These are phyloP conservation scores for Cystobasidiaceae sp. DNA, from an alignment of 1,284 basidiomycete species.

Conservation along the genomic window DNA sequence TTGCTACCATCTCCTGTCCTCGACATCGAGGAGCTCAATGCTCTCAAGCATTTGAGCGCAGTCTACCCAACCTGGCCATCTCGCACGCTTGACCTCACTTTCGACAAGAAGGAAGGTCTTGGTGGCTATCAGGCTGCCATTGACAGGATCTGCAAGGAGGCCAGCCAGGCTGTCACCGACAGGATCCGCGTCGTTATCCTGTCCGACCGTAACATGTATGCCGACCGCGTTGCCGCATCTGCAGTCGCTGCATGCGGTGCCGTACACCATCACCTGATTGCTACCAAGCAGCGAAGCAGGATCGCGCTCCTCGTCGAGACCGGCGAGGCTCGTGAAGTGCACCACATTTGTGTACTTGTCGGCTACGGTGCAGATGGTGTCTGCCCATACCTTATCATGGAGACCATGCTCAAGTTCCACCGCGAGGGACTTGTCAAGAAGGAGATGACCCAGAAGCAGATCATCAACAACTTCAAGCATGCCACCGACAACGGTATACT, in stretches of 20 bases:
- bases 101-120: slow-evolving; percentile 79
- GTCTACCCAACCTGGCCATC: slow-evolving; percentile 84
- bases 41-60: slow-evolving; percentile 78
- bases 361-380: slow-evolving; percentile 95
- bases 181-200: slow-evolving; percentile 85
- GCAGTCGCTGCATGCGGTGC: slow-evolving; percentile 83
- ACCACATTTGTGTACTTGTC: slow-evolving; percentile 86
- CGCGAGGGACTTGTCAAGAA: slow-evolving; percentile 85
- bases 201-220: slow-evolving; percentile 73
- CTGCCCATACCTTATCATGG: slow-evolving; percentile 88
- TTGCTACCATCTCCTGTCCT: slow-evolving; percentile 80
- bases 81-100: slow-evolving; percentile 85
- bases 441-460: slow-evolving; percentile 64
- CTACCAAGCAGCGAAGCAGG: slow-evolving; percentile 85
- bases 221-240: slow-evolving; percentile 75
- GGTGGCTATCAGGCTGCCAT: slow-evolving; percentile 80
- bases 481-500: slow-evolving; percentile 87
- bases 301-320: slow-evolving; percentile 90
- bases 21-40: slow-evolving; percentile 87
- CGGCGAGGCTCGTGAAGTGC: slow-evolving; percentile 91
- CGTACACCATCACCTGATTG: slow-evolving; percentile 83
- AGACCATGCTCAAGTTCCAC: slow-evolving; percentile 81
- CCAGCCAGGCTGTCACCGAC: slow-evolving; percentile 81
- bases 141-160: slow-evolving; percentile 81
- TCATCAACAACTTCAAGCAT: slow-evolving; percentile 74